Conservation (phyloP, 2,329 filamentous ascomycete genomes). For the Cercospora zeina region DNA sequence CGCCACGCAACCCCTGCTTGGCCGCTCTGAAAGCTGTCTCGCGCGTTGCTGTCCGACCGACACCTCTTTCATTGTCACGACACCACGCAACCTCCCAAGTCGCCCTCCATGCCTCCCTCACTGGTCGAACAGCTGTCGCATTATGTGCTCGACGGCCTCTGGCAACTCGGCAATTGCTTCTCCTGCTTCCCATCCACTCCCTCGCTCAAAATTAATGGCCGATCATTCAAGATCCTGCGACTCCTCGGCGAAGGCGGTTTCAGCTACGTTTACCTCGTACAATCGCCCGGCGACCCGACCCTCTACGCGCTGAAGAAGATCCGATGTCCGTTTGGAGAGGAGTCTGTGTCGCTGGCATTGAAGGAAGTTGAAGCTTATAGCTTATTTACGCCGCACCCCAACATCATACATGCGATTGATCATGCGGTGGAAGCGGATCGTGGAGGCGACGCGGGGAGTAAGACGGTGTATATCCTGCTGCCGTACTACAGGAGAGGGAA, state of each 20-base stretch:
- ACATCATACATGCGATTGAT: constrained; percentile 85
- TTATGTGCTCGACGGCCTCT: constrained; percentile 82
- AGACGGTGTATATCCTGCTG: constrained; percentile 94
- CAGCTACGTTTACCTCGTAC: constrained; percentile 97
- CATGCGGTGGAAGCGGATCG: constrained; percentile 76
- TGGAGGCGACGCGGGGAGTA: constrained; percentile 62
- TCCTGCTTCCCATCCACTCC: constrained; percentile 95
- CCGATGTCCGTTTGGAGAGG: constrained; percentile 93
- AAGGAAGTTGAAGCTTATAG: constrained; percentile 97
- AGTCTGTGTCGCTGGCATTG: constrained; percentile 91
- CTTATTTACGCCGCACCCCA: constrained; percentile 77
- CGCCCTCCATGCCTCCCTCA: constrained; percentile 32
- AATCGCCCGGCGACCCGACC: constrained; percentile 79
- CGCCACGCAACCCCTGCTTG: neutral
- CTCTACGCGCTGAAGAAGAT: constrained; percentile 98
- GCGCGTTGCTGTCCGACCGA: neutral
- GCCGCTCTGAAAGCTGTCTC: constrained; percentile 2
- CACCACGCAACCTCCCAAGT: neutral
- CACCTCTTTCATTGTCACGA: neutral
- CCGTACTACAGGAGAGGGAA: constrained; percentile 96
- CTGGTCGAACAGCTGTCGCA: constrained; percentile 42
- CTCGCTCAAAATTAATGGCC: constrained; percentile 89
- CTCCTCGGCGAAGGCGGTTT: constrained; percentile 97
- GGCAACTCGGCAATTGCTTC: constrained; percentile 90
- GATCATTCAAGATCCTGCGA: constrained; percentile 93